These are phyloP conservation scores for Crotalaria pallida DNA, from an alignment of 306 rosid species.

Conservation along the genomic window DNA sequence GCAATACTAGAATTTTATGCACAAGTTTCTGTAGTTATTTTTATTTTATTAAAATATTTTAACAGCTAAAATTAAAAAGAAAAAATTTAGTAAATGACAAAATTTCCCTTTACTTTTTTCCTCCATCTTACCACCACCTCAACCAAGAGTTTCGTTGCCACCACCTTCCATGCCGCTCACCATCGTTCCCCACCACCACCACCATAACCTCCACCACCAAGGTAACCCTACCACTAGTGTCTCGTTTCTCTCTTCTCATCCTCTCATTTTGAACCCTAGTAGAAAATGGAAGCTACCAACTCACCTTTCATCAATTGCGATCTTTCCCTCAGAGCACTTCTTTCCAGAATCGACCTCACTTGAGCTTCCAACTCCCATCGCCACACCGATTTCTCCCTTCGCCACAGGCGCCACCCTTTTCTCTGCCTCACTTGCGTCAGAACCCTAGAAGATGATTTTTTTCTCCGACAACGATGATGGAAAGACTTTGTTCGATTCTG, in stretches of 20 bases:
- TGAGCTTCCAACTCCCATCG: slow-evolving; percentile 11
- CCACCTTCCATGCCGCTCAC: too few species aligned
- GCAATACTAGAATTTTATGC: too few species aligned
- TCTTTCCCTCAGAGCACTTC: slow-evolving; percentile 65
- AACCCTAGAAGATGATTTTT: slow-evolving; percentile 82
- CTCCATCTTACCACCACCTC: too few species aligned
- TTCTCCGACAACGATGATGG: slow-evolving; percentile 83
- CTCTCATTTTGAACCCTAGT: slow-evolving; percentile 69
- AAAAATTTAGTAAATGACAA: too few species aligned
- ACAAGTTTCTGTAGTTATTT: too few species aligned
- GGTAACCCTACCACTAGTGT: too few species aligned
- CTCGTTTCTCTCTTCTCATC: slow-evolving; percentile 68
- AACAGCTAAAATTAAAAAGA: too few species aligned
- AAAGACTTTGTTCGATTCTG: slow-evolving; percentile 51
- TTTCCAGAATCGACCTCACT: slow-evolving; percentile 76
- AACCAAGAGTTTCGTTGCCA: too few species aligned
- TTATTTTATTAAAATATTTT: too few species aligned
- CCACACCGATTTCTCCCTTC: slow-evolving; percentile 27
- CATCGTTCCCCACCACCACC: too few species aligned
- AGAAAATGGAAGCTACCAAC: slow-evolving; percentile 59
- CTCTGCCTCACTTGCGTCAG: slow-evolving; percentile 87
- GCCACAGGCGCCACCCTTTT: slow-evolving; percentile 52
- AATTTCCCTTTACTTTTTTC: too few species aligned
- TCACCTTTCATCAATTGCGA: slow-evolving; percentile 81
- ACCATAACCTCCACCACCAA: too few species aligned